phyloP scores from a whole-genome alignment of 495 filamentous ascomycete genomes.

The Platismatia glauca region DNA sequence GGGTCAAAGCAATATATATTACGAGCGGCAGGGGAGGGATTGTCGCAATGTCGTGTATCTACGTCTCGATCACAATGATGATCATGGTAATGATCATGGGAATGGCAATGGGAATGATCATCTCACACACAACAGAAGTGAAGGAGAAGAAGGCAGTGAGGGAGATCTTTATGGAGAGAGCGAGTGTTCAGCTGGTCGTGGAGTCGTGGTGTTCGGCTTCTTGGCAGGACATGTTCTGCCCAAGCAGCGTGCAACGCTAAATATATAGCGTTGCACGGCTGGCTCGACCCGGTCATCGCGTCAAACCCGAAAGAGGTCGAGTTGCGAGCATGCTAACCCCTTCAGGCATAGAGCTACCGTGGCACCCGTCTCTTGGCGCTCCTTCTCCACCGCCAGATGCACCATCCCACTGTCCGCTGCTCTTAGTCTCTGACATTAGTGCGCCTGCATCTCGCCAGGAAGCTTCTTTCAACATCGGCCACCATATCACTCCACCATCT shows the following conservation, averaged over 20 bases:
- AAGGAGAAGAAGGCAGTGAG: not conserved
- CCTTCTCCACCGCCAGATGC: not conserved
- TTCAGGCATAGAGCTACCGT: not conserved
- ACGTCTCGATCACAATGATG: too few species aligned
- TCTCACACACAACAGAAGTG: not conserved
- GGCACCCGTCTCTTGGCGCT: not conserved
- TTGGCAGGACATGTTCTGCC: too few species aligned
- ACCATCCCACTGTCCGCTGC: not conserved
- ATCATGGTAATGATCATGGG: too few species aligned
- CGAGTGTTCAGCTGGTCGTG: not conserved
- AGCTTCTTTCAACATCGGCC: not conserved
- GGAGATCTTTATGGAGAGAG: not conserved
- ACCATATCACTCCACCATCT: not conserved
- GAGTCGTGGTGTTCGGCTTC: too few species aligned
- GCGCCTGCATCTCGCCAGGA: too few species aligned
- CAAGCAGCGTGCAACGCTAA: not conserved
- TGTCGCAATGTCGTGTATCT: not conserved
- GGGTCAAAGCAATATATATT: not conserved
- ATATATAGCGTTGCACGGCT: not conserved
- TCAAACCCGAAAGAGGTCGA: not conserved
- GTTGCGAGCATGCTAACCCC: not conserved
- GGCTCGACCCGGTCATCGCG: not conserved
- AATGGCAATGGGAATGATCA: too few species aligned
- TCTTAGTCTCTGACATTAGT: not conserved
- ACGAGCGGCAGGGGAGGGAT: not conserved